phyloP scores from a whole-genome alignment of 257 asterid genomes.

The Penstemon barbatus region DNA sequence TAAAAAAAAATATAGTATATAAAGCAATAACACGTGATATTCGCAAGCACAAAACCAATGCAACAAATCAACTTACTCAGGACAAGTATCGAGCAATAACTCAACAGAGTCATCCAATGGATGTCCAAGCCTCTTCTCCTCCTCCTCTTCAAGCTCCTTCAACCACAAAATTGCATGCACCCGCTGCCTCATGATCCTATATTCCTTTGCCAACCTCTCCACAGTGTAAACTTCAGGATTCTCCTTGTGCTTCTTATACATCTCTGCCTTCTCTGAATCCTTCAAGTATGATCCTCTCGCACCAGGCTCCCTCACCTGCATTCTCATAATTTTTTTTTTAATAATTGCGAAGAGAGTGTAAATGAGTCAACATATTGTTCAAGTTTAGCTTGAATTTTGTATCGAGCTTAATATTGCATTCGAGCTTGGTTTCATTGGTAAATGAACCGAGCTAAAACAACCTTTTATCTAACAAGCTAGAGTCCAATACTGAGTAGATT shows the following conservation, averaged over 20 bases:
- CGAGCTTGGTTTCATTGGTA: too few relatives aligned
- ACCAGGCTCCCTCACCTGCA: conserved; percentile 91
- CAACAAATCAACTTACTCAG: conserved; percentile 68
- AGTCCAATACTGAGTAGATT: too few relatives aligned
- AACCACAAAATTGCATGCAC: conserved; percentile 93
- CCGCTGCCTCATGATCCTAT: conserved; percentile 94
- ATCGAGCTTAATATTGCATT: too few relatives aligned
- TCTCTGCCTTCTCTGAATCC: conserved; percentile 85
- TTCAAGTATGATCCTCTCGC: conserved; percentile 80
- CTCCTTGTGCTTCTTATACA: conserved; percentile 86
- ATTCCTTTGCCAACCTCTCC: conserved; percentile 88
- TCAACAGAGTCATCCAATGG: conserved; percentile 78
- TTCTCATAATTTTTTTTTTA: conserved; percentile 22
- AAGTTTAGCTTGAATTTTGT: too few relatives aligned
- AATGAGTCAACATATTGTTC: too few relatives aligned
- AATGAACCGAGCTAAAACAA: too few relatives aligned
- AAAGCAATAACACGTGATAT: not conserved
- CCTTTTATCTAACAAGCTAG: too few relatives aligned
- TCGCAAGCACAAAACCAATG: conserved; percentile 1
- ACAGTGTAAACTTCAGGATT: conserved; percentile 82
- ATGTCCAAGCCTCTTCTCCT: conserved; percentile 74
- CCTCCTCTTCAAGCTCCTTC: conserved; percentile 79
- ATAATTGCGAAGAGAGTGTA: not conserved
- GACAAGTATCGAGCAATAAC: conserved; percentile 65
- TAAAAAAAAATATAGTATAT: not conserved